Conservation (phyloP, 2,329 filamentous ascomycete genomes). For the Alternaria consortialis region DNA sequence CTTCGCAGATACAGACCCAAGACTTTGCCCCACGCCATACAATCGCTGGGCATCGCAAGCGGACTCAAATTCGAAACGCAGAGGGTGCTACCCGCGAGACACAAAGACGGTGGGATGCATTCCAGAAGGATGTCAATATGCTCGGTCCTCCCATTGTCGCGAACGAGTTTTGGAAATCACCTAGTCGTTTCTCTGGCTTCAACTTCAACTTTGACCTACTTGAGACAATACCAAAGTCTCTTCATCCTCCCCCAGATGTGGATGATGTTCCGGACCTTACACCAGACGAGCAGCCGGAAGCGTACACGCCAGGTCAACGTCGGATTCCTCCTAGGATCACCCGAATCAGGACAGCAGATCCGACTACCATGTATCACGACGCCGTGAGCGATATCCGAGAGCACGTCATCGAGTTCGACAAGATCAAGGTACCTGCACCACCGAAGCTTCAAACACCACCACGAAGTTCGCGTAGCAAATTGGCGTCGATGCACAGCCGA, state of each 20-base stretch:
- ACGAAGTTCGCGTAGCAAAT: slow-evolving; percentile 15
- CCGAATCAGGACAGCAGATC: slow-evolving; percentile 12
- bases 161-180: slow-evolving; percentile 37
- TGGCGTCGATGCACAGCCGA: slow-evolving; percentile 15
- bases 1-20: slow-evolving; percentile 4
- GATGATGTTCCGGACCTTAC: slow-evolving; percentile 32
- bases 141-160: slow-evolving; percentile 38
- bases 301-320: slow-evolving; percentile 5
- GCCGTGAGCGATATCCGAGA: slow-evolving; percentile 37
- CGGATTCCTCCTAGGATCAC: slow-evolving; percentile 11
- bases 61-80: slow-evolving; percentile 19
- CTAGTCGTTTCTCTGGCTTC: slow-evolving; percentile 37
- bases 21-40: not conserved
- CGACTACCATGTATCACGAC: slow-evolving; percentile 12
- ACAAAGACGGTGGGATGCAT: slow-evolving; percentile 39
- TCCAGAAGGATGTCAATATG: slow-evolving; percentile 39
- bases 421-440: slow-evolving; percentile 27
- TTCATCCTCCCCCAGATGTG: slow-evolving; percentile 29
- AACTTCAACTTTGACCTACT: slow-evolving; percentile 36
- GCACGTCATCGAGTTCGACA: slow-evolving; percentile 34
- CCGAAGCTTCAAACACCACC: slow-evolving; percentile 39
- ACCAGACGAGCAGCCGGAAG: slow-evolving; percentile 14
- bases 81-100: slow-evolving; percentile 22
- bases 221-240: slow-evolving; percentile 11
- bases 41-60: not conserved